Base-by-base conservation (phyloP, 768 basidiomycete genomes). In the Asterophora lycoperdoides region DNA sequence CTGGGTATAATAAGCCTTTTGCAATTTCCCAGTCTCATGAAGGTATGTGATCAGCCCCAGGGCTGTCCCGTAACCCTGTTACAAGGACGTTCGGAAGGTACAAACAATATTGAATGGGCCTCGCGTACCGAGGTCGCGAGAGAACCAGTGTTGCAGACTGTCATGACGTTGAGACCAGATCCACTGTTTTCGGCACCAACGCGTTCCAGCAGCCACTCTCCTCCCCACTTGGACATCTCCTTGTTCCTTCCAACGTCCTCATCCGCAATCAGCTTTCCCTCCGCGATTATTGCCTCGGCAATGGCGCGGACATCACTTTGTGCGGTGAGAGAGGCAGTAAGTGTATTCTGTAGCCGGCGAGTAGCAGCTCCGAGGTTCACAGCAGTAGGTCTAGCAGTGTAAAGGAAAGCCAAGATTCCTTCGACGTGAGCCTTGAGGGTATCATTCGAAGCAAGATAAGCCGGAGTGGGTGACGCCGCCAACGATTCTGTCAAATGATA, bases 101-200 rank as follows among this genome's bases (percentile, higher is more conserved):
- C 29, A 34, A 13, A 23, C 6, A 33, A 15, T 5, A 43, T 8
- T 44, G 15, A 33, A 34, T 20, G 19, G 26, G 43, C 44, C n/a
- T 46, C 41, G 58, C 84, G 47, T 56, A 93, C 93, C 26, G 93
- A 95, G 8, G 93, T 96, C 1, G 95, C 94, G 54, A 98, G 76
- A 18, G 88, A 91, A 4, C 94, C 94, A n/a, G 94, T 98, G 65
- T 97, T 97, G 71, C 94, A 97, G 9, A 97, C 91, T 13, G 94
- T 96, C 65, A 96, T 70, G 15, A 95, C 80, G 61, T 89, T 93
- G 49, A 96, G 65, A 33, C 70, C 75, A 38, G 70, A 70, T 20
- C 69, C 71, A n/a, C 57, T 54, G 1, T 56, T 67, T 41, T 61
- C 63, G 19, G 54, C 59, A 51, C 71, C 74, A 17, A 77, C 71